These are phyloP conservation scores for Fomitopsis betulina DNA, from an alignment of 1,284 basidiomycete species.

Conservation along the genomic window DNA sequence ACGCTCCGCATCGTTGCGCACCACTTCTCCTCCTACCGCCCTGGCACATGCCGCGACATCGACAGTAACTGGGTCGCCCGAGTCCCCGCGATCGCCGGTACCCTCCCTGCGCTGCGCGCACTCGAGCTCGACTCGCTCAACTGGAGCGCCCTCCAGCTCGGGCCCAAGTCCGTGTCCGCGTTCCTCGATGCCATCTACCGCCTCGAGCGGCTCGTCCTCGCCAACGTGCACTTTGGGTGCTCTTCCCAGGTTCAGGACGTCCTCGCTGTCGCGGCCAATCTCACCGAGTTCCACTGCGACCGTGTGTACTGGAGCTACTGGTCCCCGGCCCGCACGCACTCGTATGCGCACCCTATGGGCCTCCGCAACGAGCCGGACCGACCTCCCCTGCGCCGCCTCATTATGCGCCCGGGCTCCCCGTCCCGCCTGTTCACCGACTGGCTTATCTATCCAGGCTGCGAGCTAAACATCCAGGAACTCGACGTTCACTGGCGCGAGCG, in stretches of 20 bases:
- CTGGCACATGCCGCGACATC: not conserved
- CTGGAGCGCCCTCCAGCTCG: slow-evolving; percentile 13
- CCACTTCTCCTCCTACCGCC: slow-evolving; percentile 8
- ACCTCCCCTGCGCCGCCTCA: slow-evolving; percentile 9
- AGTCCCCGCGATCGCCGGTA: slow-evolving; percentile 10
- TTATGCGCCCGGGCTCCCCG: slow-evolving; percentile 15
- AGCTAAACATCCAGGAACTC: slow-evolving; percentile 10
- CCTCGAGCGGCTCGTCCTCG: slow-evolving; percentile 12
- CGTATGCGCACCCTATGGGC: not conserved
- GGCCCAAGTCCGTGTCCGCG: not conserved
- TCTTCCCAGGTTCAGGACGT: slow-evolving; percentile 13
- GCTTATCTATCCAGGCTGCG: slow-evolving; percentile 10
- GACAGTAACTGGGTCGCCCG: slow-evolving; percentile 11
- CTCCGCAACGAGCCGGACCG: not conserved
- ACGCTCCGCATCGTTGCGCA: slow-evolving; percentile 14
- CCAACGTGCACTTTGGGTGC: slow-evolving; percentile 18
- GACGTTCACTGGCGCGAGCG: slow-evolving; percentile 16
- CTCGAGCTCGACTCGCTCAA: slow-evolving; percentile 15
- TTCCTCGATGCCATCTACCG: slow-evolving; percentile 7
- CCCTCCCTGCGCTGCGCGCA: slow-evolving; percentile 9
- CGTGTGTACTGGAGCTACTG: slow-evolving; percentile 14
- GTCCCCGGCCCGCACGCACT: slow-evolving; percentile 1
- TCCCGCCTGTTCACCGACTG: slow-evolving; percentile 12
- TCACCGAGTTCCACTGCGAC: slow-evolving; percentile 11
- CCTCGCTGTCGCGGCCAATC: slow-evolving; percentile 11